Conservation (phyloP, 108 stramenopile genomes). For the Skeletonema potamos region DNA sequence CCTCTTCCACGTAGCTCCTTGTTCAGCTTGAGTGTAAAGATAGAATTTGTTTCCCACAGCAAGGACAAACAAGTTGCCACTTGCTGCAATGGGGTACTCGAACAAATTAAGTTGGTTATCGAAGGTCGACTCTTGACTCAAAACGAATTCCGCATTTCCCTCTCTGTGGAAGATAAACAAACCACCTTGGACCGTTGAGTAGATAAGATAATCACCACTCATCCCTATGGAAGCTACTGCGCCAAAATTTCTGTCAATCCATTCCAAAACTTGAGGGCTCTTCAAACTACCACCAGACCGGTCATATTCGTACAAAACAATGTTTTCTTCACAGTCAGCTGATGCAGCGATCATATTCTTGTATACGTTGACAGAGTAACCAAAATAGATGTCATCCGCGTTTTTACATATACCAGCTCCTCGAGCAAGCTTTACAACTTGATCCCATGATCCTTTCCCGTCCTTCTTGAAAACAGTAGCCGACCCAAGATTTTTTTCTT, state of each 20-base stretch:
- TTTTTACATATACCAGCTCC: background rate
- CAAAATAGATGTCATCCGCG: background rate
- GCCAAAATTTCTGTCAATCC: slow-evolving; percentile 7
- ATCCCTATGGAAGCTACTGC: slow-evolving; percentile 10
- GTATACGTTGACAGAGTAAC: slow-evolving; percentile 12
- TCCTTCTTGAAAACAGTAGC: slow-evolving; percentile 15
- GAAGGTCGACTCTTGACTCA: slow-evolving; percentile 19
- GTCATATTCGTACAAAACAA: slow-evolving; percentile 20
- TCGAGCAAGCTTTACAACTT: slow-evolving; percentile 5
- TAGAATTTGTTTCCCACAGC: slow-evolving; percentile 10
- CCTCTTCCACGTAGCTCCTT: slow-evolving; percentile 7
- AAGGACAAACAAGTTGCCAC: slow-evolving; percentile 13
- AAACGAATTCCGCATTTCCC: background rate
- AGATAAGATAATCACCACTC: slow-evolving; percentile 3
- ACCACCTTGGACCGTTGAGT: slow-evolving; percentile 16
- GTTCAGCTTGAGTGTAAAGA: slow-evolving; percentile 7
- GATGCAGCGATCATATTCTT: slow-evolving; percentile 8
- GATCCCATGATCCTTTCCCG: slow-evolving; percentile 2
- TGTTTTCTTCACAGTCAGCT: slow-evolving; percentile 14
- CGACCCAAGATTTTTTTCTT: background rate
- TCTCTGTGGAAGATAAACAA: slow-evolving; percentile 7
- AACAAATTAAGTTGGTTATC: background rate
- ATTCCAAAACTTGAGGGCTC: background rate
- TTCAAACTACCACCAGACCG: background rate
- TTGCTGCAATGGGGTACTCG: slow-evolving; percentile 6